Evolutionary conservation across 441 rosid genomes (phyloP).

Genomic region (Isatis lusitanica): DNA sequence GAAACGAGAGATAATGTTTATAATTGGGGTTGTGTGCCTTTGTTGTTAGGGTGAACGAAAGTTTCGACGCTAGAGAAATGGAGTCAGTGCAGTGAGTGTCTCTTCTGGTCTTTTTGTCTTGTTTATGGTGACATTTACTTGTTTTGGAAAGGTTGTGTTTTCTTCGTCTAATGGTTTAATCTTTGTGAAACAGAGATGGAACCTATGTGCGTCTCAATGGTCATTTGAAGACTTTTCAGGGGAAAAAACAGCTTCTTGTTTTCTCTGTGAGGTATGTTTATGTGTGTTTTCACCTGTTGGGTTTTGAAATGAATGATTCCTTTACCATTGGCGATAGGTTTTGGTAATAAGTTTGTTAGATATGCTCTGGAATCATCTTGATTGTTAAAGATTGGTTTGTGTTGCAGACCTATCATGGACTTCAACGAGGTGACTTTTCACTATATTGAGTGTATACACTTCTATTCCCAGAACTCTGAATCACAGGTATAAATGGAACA

Average conservation of each 20-base stretch:
- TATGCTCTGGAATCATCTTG: constrained; percentile 1
- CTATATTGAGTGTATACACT: constrained; percentile 79
- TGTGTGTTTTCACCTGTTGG: background rate
- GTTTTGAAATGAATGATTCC: background rate
- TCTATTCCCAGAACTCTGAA: constrained; percentile 57
- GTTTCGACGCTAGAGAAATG: constrained; percentile 67
- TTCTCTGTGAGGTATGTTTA: constrained; percentile 74
- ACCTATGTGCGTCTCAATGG: constrained; percentile 80
- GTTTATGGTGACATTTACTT: background rate
- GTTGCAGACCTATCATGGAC: constrained; percentile 68
- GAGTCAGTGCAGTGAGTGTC: constrained; percentile 59
- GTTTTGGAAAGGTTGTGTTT: background rate
- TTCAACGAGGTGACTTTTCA: constrained; percentile 88
- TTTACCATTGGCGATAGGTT: background rate
- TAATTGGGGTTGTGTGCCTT: background rate
- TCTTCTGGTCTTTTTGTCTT: background rate
- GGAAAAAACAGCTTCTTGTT: constrained; percentile 60
- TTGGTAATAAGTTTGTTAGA: background rate
- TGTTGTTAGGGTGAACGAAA: constrained; percentile 67
- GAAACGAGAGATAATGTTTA: background rate
- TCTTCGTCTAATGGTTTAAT: constrained; percentile 1
- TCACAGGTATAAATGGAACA: constrained; percentile 47
- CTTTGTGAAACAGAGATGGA: constrained; percentile 57
- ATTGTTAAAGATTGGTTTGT: background rate
- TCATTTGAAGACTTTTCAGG: constrained; percentile 71